Base-by-base conservation (phyloP, 2,329 filamentous ascomycete species). In the Cercospora brassicicola region DNA sequence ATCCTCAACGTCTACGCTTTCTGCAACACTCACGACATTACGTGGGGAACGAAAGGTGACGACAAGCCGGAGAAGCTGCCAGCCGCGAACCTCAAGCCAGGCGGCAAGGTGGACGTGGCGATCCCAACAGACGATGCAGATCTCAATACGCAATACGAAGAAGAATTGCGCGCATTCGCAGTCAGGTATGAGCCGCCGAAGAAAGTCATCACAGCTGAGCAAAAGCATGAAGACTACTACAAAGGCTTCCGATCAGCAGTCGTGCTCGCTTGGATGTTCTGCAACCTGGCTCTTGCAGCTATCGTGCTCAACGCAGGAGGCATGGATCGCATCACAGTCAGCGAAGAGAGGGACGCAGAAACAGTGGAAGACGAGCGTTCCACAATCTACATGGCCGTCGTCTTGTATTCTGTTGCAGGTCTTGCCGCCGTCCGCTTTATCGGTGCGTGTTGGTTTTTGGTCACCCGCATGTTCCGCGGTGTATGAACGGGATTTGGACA, bases 1-100 rank as follows among this genome's bases (percentile, higher is more conserved):
- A 94, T 98, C 67, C 89, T 99, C 76, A 99, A 98, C 84, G 95
- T 99, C 66, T 99, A 98, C 81, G 94, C 94, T 69, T 99, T 99
- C 82, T 98, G 94, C 82, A 97, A 97, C 82, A 97, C 94, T 28
- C 94, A 97, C 85, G 94, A 97, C 77, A 95, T 97, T 72, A 96
- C 94, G 3, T 97, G 94, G 94, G 94, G 94, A 76, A 99, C 95
- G 51, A 99, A 98, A 81, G 95, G 95, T 75, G 95, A 98, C 79
- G 94, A 97, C 82, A 97, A 97, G 80, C 87, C 94, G 6, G 93
- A 96, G 75, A 94, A 94, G 77, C 87, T 97, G 63, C 92, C 93
- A 1, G 92, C 90, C 0, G 94, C 95, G 74, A 94, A 90, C 74
- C 90, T 94, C 64, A 97, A 97, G 79, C 91, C 96, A 55, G 94